Base-by-base conservation (phyloP, 306 rosid species). In the Rosa rugosa region DNA sequence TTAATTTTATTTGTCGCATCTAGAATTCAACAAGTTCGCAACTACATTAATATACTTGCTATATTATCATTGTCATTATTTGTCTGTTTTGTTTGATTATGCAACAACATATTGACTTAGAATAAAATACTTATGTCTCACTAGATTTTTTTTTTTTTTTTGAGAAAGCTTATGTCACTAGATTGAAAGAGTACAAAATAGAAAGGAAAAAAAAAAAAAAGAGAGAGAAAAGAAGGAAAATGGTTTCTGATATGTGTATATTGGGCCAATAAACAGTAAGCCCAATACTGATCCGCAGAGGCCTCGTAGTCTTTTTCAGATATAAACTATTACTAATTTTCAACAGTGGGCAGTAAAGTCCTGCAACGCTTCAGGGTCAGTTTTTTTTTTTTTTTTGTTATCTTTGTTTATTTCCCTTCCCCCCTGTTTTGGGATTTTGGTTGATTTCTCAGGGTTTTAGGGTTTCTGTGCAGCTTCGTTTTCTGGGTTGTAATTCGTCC, bases 371-470 rank as follows among this genome's bases (percentile, higher is more conserved):
- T 34, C 36, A 10, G 22, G 31, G 46, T 57, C n/a, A 20, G 10
- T 23, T 42, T 59, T 0, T n/a, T 40, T 40, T 14, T 1, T 5
- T 27, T 63, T 31, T 49, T 62, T n/a, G n/a, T n/a, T 31, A 50
- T 17, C 13, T 17, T 49, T 20, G 17, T 49, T 31, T 22, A 64
- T 46, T 17, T 16, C 47, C 20, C 49, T 38, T 13, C 12, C 38
- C 3, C 57, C 41, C 20, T 31, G 16, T 72, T 22, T 62, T 27
- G 84, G 81, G 87, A 81, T 85, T 80, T 73, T 16, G 85, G 68
- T 69, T 22, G 27, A 62, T 80, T 70, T 83, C 36, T 80, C 82
- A 46, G 88, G 92, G 84, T 75, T 82, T 86, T 84, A 83, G 94
- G 86, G 83, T 72, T 88, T 80, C 11, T 71, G 60, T 69, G 73